These are phyloP conservation scores for Schizothecium vesticola DNA, from an alignment of 495 filamentous ascomycete genomes.

Conservation along the genomic window DNA sequence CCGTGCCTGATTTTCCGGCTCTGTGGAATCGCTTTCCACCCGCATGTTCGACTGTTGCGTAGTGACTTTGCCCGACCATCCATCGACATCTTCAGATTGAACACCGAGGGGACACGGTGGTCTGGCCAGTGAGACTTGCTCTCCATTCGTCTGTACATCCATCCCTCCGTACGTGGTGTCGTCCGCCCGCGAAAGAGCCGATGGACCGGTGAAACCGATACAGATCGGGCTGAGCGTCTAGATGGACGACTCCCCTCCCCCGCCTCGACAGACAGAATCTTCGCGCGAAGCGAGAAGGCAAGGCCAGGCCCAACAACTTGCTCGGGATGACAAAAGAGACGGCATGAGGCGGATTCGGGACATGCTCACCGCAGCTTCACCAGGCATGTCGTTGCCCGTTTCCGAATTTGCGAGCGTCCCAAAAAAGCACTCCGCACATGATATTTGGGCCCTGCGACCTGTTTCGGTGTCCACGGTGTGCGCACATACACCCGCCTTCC, in stretches of 20 bases:
- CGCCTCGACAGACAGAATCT: not conserved
- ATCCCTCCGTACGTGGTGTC: not conserved
- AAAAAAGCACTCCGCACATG: conserved; percentile 23
- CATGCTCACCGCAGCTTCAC: not conserved
- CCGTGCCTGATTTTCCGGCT: conserved; percentile 23
- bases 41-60: not conserved
- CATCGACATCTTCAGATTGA: conserved; percentile 3
- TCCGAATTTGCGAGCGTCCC: not conserved
- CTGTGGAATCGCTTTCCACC: conserved; percentile 8
- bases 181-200: conserved; percentile 6
- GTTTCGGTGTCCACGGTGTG: conserved; percentile 17
- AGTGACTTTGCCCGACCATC: not conserved
- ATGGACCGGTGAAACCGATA: conserved; percentile 1
- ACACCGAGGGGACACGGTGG: not conserved
- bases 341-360: not conserved
- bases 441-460: conserved; percentile 24
- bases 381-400: conserved; percentile 5
- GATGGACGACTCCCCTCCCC: not conserved
- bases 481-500: not conserved
- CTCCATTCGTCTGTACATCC: not conserved
- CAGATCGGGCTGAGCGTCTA: not conserved
- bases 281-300: not conserved
- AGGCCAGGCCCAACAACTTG: not conserved
- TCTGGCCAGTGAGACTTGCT: not conserved
- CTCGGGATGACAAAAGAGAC: not conserved